Percentiles rank a stretch among this genome's conserved stretches.
These are phyloP conservation scores for Penicillium sp. DNA, from an alignment of 2,329 filamentous ascomycete genomes.

Conservation along the genomic window DNA sequence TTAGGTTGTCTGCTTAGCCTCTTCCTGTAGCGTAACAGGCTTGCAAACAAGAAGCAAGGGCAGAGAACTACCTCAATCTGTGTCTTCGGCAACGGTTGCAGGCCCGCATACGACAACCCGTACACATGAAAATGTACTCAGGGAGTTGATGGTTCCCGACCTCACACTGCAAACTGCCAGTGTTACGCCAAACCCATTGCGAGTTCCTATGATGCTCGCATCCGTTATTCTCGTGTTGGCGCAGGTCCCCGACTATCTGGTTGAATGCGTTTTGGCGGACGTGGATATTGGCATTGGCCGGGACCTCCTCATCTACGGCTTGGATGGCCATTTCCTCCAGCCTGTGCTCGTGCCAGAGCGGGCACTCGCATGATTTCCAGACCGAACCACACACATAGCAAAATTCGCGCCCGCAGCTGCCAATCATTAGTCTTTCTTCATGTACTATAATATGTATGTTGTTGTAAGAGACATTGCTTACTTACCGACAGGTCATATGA, in stretches of 20 bases:
- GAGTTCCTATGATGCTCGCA: conserved; percentile 13
- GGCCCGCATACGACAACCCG: conserved; percentile 9
- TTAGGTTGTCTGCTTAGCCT: too few species aligned
- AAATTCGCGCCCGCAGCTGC: conserved; percentile 12
- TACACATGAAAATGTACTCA: conserved; percentile 14
- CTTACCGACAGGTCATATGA: conserved; percentile 21
- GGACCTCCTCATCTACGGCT: conserved; percentile 9
- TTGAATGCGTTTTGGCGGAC: conserved; percentile 5
- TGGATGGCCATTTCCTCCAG: conserved; percentile 4
- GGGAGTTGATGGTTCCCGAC: background rate
- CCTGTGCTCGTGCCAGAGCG: conserved; percentile 10
- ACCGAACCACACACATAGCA: conserved; percentile 7
- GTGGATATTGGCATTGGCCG: background rate
- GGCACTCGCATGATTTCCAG: conserved; percentile 12
- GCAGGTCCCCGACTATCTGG: conserved; percentile 2
- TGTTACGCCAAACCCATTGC: conserved; percentile 8
- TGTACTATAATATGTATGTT: background rate
- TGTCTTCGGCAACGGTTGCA: conserved; percentile 6
- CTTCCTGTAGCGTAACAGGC: too few species aligned
- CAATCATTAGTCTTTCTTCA: too few species aligned
- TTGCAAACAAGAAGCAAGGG: too few species aligned
- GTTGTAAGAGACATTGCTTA: background rate
- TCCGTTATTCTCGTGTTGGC: conserved; percentile 5
- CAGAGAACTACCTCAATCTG: background rate
- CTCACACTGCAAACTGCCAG: background rate